These are phyloP conservation scores for Penicillium decumbens DNA, from an alignment of 2,329 filamentous ascomycete species.

Conservation along the genomic window DNA sequence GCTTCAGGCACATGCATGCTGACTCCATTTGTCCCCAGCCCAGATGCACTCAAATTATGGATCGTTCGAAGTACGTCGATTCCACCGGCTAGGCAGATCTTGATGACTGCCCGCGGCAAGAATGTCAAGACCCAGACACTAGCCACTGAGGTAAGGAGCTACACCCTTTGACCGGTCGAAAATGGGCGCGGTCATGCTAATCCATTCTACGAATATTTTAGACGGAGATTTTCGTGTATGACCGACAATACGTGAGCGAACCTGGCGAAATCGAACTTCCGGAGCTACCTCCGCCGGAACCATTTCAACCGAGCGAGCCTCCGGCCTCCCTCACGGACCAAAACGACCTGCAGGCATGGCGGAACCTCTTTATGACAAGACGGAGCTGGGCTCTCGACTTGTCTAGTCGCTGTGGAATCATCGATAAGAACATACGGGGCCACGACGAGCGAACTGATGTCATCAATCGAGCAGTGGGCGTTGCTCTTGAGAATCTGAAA, in stretches of 20 bases:
- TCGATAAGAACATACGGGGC: slow-evolving; percentile 59
- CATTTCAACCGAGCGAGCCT: slow-evolving; percentile 56
- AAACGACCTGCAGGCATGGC: slow-evolving; percentile 81
- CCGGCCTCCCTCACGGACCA: slow-evolving; percentile 81
- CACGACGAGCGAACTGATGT: slow-evolving; percentile 46
- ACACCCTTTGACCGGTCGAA: background rate
- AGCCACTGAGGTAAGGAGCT: slow-evolving; percentile 63
- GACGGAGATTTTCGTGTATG: slow-evolving; percentile 89
- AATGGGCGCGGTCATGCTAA: background rate
- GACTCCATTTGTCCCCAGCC: slow-evolving; percentile 44
- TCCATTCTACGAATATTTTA: slow-evolving; percentile 34
- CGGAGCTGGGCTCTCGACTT: slow-evolving; percentile 72
- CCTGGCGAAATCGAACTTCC: slow-evolving; percentile 47
- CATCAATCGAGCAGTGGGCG: slow-evolving; percentile 71
- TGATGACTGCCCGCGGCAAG: slow-evolving; percentile 79
- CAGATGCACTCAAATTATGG: slow-evolving; percentile 81
- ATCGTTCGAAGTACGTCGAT: slow-evolving; percentile 71
- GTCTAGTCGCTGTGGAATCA: slow-evolving; percentile 62
- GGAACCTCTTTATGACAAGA: slow-evolving; percentile 74
- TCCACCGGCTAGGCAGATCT: slow-evolving; percentile 71
- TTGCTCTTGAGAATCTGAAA: slow-evolving; percentile 72
- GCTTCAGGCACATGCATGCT: slow-evolving; percentile 13
- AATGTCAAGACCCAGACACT: slow-evolving; percentile 77
- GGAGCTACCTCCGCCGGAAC: slow-evolving; percentile 50
- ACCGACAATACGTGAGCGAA: slow-evolving; percentile 64